Evolutionary conservation across 2,329 filamentous ascomycete species (phyloP).

Genomic region (Chrysoporthe austroafricana): DNA sequence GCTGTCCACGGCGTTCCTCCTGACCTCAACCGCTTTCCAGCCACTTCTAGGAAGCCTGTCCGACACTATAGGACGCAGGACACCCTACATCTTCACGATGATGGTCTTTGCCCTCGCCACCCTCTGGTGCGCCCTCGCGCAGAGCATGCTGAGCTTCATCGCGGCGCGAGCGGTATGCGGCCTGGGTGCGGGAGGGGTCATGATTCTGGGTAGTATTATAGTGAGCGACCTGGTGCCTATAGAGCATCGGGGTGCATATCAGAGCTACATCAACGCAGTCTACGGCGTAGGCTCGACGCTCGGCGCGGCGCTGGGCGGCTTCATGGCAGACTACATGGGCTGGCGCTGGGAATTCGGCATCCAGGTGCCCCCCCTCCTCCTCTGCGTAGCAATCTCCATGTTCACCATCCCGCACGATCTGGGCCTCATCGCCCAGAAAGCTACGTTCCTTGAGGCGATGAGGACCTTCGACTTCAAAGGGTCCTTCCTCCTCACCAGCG

Average conservation of each 20-base stretch:
- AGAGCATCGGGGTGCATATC: constrained; percentile 66
- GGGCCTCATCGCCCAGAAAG: constrained; percentile 50
- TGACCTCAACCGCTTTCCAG: constrained; percentile 77
- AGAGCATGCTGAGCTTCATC: constrained; percentile 71
- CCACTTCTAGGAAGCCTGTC: constrained; percentile 75
- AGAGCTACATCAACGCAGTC: constrained; percentile 70
- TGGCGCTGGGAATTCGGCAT: constrained; percentile 76
- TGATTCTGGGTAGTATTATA: constrained; percentile 72
- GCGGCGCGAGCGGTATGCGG: constrained; percentile 72
- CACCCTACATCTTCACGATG: constrained; percentile 67
- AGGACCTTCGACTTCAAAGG: constrained; percentile 61
- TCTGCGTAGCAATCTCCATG: constrained; percentile 50
- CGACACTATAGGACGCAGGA: constrained; percentile 72
- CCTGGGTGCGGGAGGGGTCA: constrained; percentile 71
- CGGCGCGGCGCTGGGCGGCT: constrained; percentile 71
- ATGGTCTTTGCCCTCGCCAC: constrained; percentile 67
- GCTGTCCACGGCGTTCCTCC: constrained; percentile 78
- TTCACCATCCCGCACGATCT: constrained; percentile 56
- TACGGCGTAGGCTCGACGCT: constrained; percentile 62
- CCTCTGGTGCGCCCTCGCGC: constrained; percentile 69
- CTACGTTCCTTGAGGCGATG: constrained; percentile 52
- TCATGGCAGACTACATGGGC: constrained; percentile 70
- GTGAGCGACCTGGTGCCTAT: constrained; percentile 76
- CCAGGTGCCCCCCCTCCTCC: constrained; percentile 56
- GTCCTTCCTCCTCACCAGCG: constrained; percentile 55